These are phyloP conservation scores for Telfairia occidentalis DNA, from an alignment of 331 rosid genomes.

Conservation along the genomic window DNA sequence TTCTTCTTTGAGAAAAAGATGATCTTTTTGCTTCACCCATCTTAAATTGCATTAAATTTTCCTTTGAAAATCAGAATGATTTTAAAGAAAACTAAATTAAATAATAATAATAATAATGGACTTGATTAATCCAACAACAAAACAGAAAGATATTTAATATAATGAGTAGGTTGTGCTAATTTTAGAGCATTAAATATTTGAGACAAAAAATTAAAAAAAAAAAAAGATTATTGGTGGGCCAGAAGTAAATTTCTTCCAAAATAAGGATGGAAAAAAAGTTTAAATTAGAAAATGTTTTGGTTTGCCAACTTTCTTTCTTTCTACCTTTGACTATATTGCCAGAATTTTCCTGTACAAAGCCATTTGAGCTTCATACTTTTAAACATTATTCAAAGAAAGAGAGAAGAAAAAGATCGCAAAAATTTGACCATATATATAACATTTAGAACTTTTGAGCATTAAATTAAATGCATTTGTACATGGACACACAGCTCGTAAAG, in stretches of 20 bases:
- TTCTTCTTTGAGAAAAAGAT: not conserved
- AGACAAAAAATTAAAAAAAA: not conserved
- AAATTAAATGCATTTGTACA: not conserved
- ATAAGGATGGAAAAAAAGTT: not conserved
- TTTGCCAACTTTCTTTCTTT: constrained; percentile 1
- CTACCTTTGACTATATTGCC: not conserved
- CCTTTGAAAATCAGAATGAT: not conserved
- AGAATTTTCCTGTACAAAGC: not conserved
- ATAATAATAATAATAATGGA: not conserved
- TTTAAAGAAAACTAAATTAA: not conserved
- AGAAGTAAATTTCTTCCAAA: not conserved
- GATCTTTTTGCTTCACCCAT: not conserved
- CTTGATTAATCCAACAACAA: not conserved
- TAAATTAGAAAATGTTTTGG: not conserved
- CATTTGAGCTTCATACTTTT: not conserved
- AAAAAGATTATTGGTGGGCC: not conserved
- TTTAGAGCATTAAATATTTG: not conserved
- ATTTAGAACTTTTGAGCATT: not conserved
- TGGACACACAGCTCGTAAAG: not conserved
- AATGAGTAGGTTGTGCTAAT: not conserved
- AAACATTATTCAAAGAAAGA: not conserved
- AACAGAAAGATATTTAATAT: not conserved
- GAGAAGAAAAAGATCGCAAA: not conserved
- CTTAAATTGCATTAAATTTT: not conserved
- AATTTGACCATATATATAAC: not conserved